phyloP scores from a whole-genome alignment of 371 early-diverging fungal species.

The Mucor saturninus region DNA sequence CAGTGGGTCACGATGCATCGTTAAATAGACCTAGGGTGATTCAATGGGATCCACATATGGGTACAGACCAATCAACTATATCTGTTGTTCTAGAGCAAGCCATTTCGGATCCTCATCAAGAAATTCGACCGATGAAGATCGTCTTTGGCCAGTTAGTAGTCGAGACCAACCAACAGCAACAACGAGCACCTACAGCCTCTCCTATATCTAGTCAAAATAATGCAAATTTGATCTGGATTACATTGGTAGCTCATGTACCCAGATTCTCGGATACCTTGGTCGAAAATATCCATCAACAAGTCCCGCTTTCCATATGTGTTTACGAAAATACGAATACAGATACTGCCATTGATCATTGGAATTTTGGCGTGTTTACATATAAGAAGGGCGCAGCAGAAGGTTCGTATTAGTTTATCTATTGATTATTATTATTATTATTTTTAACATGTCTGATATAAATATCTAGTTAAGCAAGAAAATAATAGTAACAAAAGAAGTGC shows the following conservation, averaged over 20 bases:
- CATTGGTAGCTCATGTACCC: constrained; percentile 23
- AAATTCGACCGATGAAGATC: constrained; percentile 20
- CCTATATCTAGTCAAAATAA: background rate
- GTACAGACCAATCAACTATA: constrained; percentile 23
- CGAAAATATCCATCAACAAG: constrained; percentile 8
- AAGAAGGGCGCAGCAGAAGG: constrained; percentile 8
- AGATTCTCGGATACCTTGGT: constrained; percentile 16
- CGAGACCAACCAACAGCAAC: constrained; percentile 26
- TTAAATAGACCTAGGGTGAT: constrained; percentile 20
- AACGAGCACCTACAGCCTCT: constrained; percentile 19
- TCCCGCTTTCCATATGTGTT: constrained; percentile 22
- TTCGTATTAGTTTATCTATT: background rate
- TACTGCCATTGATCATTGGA: constrained; percentile 24
- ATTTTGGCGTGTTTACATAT: constrained; percentile 26
- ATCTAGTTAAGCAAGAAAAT: constrained; percentile 2
- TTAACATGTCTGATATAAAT: background rate
- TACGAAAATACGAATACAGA: constrained; percentile 17
- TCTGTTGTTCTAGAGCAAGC: constrained; percentile 22
- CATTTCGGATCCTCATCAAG: constrained; percentile 6
- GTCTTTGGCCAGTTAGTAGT: constrained; percentile 24
- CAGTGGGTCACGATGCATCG: background rate
- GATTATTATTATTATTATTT: background rate
- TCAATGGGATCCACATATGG: constrained; percentile 31
- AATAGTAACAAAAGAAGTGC: constrained; percentile 6
- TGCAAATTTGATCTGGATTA: constrained; percentile 17